Evolutionary conservation across 2,329 filamentous ascomycete genomes (phyloP).

Genomic region (Verticillium dahliae): DNA sequence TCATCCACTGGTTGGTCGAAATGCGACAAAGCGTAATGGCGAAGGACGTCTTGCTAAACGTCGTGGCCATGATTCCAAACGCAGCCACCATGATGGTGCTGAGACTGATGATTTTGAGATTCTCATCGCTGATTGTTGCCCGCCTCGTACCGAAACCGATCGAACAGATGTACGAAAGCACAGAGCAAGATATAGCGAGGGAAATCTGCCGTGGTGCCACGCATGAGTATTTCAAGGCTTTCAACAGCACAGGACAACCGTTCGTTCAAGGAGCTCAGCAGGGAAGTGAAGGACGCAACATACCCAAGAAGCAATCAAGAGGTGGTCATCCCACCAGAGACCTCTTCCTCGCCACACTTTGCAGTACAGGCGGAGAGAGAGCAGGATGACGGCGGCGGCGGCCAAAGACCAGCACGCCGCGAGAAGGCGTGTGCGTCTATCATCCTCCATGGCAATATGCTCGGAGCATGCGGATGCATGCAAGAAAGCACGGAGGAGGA

Average conservation of each 20-base stretch:
- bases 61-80: conserved; percentile 14
- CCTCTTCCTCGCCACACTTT: conserved; percentile 11
- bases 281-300: conserved; percentile 6
- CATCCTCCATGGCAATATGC: conserved; percentile 6
- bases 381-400: conserved; percentile 14
- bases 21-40: conserved; percentile 15
- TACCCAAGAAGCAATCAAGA: conserved; percentile 23
- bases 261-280: neutral
- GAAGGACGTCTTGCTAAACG: conserved; percentile 15
- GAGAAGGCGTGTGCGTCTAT: conserved; percentile 20
- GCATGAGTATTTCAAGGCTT: neutral
- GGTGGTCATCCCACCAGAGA: conserved; percentile 18
- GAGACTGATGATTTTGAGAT: conserved; percentile 11
- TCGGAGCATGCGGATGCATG: neutral
- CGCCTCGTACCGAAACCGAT: conserved; percentile 16
- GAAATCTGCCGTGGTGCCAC: conserved; percentile 12
- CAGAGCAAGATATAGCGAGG: conserved; percentile 19
- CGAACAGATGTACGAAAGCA: conserved; percentile 23
- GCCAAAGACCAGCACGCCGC: conserved; percentile 23
- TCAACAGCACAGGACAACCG: neutral
- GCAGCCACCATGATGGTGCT: conserved; percentile 14
- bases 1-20: conserved; percentile 13
- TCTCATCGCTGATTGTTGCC: conserved; percentile 11
- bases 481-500: neutral
- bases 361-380: conserved; percentile 26